Percentiles rank a stretch among this genome's conserved stretches.
phyloP scores from a whole-genome alignment of 768 basidiomycete genomes.

The Phlebiopsis flavidoalba region DNA sequence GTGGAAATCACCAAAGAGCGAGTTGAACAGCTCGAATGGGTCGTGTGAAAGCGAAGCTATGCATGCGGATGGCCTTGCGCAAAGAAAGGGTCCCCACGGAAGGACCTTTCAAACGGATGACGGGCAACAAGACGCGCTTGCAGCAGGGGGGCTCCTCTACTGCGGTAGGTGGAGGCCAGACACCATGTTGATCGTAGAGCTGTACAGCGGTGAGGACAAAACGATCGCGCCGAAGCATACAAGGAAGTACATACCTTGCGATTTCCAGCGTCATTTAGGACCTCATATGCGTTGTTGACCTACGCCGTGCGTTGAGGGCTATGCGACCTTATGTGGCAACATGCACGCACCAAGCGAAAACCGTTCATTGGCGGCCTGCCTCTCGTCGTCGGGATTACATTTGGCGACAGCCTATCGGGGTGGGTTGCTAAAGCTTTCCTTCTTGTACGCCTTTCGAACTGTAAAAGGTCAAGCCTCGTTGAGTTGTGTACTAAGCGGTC shows the following conservation, averaged over 20 bases:
- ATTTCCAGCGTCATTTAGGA: constrained; percentile 57
- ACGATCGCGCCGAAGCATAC: neutral
- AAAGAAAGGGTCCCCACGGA: constrained; percentile 40
- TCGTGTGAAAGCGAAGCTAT: constrained; percentile 56
- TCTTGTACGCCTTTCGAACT: constrained; percentile 81
- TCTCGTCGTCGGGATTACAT: constrained; percentile 55
- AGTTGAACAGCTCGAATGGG: constrained; percentile 70
- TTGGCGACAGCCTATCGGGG: constrained; percentile 62
- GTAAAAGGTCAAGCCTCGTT: neutral
- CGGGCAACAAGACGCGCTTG: constrained; percentile 9
- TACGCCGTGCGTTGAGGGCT: constrained; percentile 20
- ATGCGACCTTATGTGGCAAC: neutral
- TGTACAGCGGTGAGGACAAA: constrained; percentile 20
- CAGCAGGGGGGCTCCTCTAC: constrained; percentile 8
- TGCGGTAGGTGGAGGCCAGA: constrained; percentile 61
- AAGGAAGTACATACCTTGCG: constrained; percentile 38
- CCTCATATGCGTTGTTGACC: constrained; percentile 78
- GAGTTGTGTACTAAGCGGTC: constrained; percentile 6
- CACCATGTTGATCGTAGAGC: constrained; percentile 66
- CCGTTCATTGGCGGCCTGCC: constrained; percentile 53
- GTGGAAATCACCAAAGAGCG: constrained; percentile 55
- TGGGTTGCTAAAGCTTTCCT: constrained; percentile 68
- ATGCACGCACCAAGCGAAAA: constrained; percentile 38
- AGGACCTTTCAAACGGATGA: constrained; percentile 33
- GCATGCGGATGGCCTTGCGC: constrained; percentile 17